Evolutionary conservation across 129 eudicot genomes (phyloP), one percentile per base, ranked within the genome.

Genomic region (Flaveria sonorensis): DNA sequence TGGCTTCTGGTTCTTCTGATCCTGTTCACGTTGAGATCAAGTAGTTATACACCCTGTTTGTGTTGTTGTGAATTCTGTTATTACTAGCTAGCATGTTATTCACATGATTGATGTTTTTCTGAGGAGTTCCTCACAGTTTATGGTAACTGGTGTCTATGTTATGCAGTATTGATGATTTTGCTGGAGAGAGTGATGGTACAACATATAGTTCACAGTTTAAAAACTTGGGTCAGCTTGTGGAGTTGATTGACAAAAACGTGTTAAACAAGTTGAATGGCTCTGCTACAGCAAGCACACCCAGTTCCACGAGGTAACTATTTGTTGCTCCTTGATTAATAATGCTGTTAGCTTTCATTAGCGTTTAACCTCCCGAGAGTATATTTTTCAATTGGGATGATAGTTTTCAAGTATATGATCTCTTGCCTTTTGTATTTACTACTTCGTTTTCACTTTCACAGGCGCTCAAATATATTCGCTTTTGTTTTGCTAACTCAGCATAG

Each of bases 151-250:
- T 74, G 53, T 81, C 5, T 1, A 0, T 77, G 66, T 6, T 16
- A 48, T 85, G 77, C 74, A 93, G 98, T 81, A 87, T 90, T 77
- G 83, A 60, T n/a, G 93, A 93, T n/a, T 93, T 70, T 73, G 85
- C 72, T 21, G 75, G 61, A 51, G 93, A 87, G 45, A 72, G 81
- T 70, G 87, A 84, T 24, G 89, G 78, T 36, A 66, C 79, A 0
- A 89, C 87, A 62, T 93, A 90, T 74, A 82, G 84, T 66, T 61
- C 93, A 10, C 96, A 86, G 80, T 93, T 72, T 80, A 90, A 93
- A 82, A 80, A 87, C 84, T 59, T 93, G 82, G 89, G 88, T 59
- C 79, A 89, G 79, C 93, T 93, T 52, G 93, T 88, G 9, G 83
- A 68, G 68, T 73, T 71, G 50, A 47, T 93, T 52, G 78, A 89